Evolutionary conservation across 495 filamentous ascomycete genomes (phyloP).

Genomic region (Ascobolus immersus): DNA sequence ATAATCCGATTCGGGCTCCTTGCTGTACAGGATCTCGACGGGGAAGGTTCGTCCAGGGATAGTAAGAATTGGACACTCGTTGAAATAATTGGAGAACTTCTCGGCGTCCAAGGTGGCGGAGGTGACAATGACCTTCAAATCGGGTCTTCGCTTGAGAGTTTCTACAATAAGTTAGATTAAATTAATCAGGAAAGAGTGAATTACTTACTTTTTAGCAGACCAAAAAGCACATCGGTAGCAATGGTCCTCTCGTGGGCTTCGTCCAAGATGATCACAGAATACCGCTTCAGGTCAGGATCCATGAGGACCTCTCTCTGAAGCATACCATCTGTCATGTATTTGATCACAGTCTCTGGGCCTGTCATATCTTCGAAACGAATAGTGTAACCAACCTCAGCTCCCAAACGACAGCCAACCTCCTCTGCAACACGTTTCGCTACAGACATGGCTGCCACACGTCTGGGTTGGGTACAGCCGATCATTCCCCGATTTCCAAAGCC

Average conservation of each 20-base stretch:
- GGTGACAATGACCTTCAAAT: slow-evolving; percentile 86
- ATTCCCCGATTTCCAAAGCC: slow-evolving; percentile 67
- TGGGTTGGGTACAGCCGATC: slow-evolving; percentile 87
- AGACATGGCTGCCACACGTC: slow-evolving; percentile 93
- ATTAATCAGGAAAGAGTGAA: too few species aligned
- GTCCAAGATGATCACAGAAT: slow-evolving; percentile 93
- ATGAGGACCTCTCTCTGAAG: slow-evolving; percentile 81
- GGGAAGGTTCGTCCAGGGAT: slow-evolving; percentile 89
- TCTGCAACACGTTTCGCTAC: slow-evolving; percentile 93
- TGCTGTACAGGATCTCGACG: slow-evolving; percentile 80
- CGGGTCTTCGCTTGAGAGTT: slow-evolving; percentile 58
- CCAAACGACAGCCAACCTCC: slow-evolving; percentile 77
- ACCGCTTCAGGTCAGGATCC: slow-evolving; percentile 63
- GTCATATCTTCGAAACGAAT: slow-evolving; percentile 96
- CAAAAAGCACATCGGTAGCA: slow-evolving; percentile 84
- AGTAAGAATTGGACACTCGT: slow-evolving; percentile 79
- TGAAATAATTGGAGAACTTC: slow-evolving; percentile 90
- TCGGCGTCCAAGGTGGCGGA: slow-evolving; percentile 91
- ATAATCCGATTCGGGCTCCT: slow-evolving; percentile 89
- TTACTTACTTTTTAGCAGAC: slow-evolving; percentile 80
- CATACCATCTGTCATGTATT: slow-evolving; percentile 99
- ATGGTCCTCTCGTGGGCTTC: slow-evolving; percentile 97
- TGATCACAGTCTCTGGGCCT: slow-evolving; percentile 71
- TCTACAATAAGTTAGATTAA: too few species aligned
- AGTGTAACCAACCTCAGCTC: slow-evolving; percentile 85